Evolutionary conservation across 78 protist species (phyloP).

Genomic region (Dictyostelium intermedium): DNA sequence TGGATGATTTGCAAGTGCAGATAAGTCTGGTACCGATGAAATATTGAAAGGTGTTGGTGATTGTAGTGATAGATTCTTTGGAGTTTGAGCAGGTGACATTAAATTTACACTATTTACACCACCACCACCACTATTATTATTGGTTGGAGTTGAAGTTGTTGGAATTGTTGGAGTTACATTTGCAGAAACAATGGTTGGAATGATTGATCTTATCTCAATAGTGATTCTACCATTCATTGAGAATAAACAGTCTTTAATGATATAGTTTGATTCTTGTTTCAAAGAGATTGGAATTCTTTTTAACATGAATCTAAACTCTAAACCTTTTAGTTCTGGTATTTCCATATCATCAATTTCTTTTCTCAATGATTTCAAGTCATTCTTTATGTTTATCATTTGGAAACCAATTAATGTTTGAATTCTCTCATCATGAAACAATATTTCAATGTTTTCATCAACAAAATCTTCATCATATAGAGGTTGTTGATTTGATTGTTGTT

Average conservation of each 20-base stretch:
- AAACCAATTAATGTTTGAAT: constrained; percentile 40
- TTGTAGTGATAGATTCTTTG: background rate
- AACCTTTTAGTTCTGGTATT: constrained; percentile 31
- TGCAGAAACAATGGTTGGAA: background rate
- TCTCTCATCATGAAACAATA: constrained; percentile 47
- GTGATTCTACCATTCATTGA: background rate
- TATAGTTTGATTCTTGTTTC: constrained; percentile 27
- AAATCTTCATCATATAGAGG: constrained; percentile 43
- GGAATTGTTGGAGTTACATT: background rate
- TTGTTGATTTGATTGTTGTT: background rate
- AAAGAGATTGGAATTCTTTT: constrained; percentile 28
- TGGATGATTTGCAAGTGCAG: constrained; percentile 36
- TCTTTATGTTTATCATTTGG: background rate
- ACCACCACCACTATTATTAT: background rate
- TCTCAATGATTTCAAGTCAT: constrained; percentile 16
- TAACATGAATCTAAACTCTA: constrained; percentile 61
- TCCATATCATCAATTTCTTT: constrained; percentile 63
- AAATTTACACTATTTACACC: background rate
- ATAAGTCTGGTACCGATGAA: constrained; percentile 20
- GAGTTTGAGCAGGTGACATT: background rate
- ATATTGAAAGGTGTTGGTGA: constrained; percentile 5
- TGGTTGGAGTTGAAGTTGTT: background rate
- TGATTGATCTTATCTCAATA: constrained; percentile 32
- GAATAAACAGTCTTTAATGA: constrained; percentile 31
- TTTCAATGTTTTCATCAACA: constrained; percentile 28